Conservation (phyloP, 2,329 filamentous ascomycete species). For the Cercospora sp. region DNA sequence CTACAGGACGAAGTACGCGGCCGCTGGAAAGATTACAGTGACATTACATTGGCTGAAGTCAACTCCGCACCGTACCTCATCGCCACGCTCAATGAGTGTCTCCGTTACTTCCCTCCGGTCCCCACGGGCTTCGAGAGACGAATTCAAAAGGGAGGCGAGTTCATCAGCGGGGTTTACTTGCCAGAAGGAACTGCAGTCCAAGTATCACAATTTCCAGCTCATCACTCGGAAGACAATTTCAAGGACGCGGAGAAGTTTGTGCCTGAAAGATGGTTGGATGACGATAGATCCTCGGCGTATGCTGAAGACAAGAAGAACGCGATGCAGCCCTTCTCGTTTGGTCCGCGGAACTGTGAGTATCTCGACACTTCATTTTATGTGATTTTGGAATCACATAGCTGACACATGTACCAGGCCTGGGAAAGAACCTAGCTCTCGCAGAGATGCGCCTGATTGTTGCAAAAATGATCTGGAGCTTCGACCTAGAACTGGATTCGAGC, state of each 20-base stretch:
- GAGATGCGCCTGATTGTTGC: slow-evolving; percentile 44
- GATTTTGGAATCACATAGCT: slow-evolving; percentile 19
- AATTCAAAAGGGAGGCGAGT: slow-evolving; percentile 30
- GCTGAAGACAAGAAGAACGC: slow-evolving; percentile 32
- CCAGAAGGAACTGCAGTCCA: slow-evolving; percentile 33
- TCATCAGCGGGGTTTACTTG: slow-evolving; percentile 34
- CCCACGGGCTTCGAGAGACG: slow-evolving; percentile 41
- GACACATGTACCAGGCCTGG: slow-evolving; percentile 16
- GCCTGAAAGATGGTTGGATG: slow-evolving; percentile 37
- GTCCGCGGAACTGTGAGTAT: slow-evolving; percentile 32
- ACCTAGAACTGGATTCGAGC: slow-evolving; percentile 36
- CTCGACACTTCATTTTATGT: background rate
- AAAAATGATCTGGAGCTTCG: slow-evolving; percentile 44
- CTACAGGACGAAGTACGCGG: slow-evolving; percentile 47
- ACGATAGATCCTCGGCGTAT: slow-evolving; percentile 23
- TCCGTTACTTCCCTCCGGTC: slow-evolving; percentile 49
- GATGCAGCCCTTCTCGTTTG: slow-evolving; percentile 38
- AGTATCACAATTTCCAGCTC: slow-evolving; percentile 31
- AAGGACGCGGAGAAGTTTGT: slow-evolving; percentile 30
- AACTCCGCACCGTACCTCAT: slow-evolving; percentile 41
- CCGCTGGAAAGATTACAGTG: slow-evolving; percentile 38
- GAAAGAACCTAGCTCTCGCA: slow-evolving; percentile 39
- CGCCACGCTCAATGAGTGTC: slow-evolving; percentile 47
- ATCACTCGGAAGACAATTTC: slow-evolving; percentile 32
- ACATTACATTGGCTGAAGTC: slow-evolving; percentile 32